A percentile compares a stretch with the other conserved stretches of the same genome.
Evolutionary conservation across 495 filamentous ascomycete genomes (phyloP).

Genomic region (Aspergillus leporis): DNA sequence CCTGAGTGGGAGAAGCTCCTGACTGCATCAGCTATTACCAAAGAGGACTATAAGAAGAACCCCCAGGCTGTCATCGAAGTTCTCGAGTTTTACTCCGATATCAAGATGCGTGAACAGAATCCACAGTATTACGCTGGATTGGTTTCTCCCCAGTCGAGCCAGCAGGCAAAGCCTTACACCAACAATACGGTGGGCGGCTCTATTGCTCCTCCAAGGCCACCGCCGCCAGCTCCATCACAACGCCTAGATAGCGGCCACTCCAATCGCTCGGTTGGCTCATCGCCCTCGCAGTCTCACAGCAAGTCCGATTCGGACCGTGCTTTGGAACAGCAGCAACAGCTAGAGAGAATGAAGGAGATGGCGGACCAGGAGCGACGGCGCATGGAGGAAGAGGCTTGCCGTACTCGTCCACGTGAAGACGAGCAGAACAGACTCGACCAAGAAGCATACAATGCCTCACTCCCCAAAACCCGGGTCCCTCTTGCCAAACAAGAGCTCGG

Average conservation of each 20-base stretch:
- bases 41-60: conserved; percentile 96
- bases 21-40: conserved; percentile 93
- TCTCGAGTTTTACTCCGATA: conserved; percentile 95
- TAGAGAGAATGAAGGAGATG: conserved; percentile 50
- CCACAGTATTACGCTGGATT: conserved; percentile 73
- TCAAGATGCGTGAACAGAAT: conserved; percentile 82
- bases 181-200: conserved; percentile 56
- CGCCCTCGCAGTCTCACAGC: conserved; percentile 37
- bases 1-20: conserved; percentile 95
- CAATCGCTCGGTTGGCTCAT: conserved; percentile 35
- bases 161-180: conserved; percentile 44
- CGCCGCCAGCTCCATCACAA: conserved; percentile 54
- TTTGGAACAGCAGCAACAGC: conserved; percentile 42
- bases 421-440: conserved; percentile 71
- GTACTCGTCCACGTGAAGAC: conserved; percentile 58
- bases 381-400: conserved; percentile 54
- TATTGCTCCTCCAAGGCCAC: conserved; percentile 77
- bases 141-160: conserved; percentile 54
- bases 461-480: conserved; percentile 73
- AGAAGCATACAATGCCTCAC: conserved; percentile 82
- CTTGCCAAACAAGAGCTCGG: conserved; percentile 87
- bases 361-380: conserved; percentile 51
- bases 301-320: conserved; percentile 39
- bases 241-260: conserved; percentile 43
- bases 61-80: conserved; percentile 98